Base-by-base conservation (phyloP, 2,329 filamentous ascomycete species). In the Waltergamsia citrina region DNA sequence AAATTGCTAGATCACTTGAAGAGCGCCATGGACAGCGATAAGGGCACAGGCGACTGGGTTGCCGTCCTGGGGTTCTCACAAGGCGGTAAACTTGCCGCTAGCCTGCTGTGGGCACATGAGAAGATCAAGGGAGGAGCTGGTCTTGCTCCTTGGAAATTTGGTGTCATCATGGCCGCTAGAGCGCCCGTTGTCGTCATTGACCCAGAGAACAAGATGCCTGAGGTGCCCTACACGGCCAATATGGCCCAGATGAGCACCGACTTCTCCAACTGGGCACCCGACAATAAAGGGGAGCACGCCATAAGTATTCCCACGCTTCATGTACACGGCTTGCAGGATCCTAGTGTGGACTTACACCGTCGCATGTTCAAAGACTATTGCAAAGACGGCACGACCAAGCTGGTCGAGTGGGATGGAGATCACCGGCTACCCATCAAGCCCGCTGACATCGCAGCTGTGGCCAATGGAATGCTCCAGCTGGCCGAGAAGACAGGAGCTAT, bases 371-470 rank as follows among this genome's bases (percentile, higher is more conserved):
- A 71, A 7, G 54, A 70, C 33, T 86, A 79, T 50, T 83, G 76
- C 48, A 63, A 73, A 32, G 48, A 60, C 8, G 66, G 62, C 0
- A 72, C 59, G 3, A 59, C 69, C 6, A 65, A 56, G 25, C 40
- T 86, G 29, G 52, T 88, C 2, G 78, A 86, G 52, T 88, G 83
- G 84, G 70, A 84, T 37, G 83, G 81, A 0, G 68, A 65, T 2
- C 84, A 90, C 51, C 60, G 83, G 6, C 62, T 90, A 32, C 80
- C 82, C 3, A 67, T 88, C 38, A 83, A 81, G 61, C 62, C 58
- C 16, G 58, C 54, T 20, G 82, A 87, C 53, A 79, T 87, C 4
- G 62, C 71, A n/a, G 38, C 40, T 14, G 43, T 60, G 4, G 38
- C 43, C 14, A 34, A 30, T 1, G 33, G 43, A 11, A 54, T 59